Conservation (phyloP, 176 grass and related monocot genomes). For the Triticum urartu region DNA sequence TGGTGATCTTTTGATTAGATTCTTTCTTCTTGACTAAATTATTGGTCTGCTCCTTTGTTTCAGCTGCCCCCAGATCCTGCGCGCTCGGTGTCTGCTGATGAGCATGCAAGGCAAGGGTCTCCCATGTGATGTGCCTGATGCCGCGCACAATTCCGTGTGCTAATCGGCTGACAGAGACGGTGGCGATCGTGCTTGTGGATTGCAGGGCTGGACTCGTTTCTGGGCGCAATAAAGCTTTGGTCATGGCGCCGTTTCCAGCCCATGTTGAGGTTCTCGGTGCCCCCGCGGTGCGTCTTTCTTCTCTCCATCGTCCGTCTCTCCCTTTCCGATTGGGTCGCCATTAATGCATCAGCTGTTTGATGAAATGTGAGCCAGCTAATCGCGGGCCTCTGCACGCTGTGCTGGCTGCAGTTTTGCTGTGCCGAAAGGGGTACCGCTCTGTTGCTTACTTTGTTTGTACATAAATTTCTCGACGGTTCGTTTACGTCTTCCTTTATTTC, state of each 20-base stretch:
- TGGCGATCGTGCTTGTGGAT: neutral
- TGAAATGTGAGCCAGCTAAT: constrained; percentile 35
- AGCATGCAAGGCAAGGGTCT: constrained; percentile 11
- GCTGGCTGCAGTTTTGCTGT: neutral
- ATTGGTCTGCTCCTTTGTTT: neutral
- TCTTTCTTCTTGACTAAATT: neutral
- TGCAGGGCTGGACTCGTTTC: neutral
- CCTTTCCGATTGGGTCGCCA: neutral
- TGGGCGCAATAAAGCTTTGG: neutral
- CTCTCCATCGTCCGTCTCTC: neutral
- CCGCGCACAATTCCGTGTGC: neutral
- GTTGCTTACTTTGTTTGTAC: neutral
- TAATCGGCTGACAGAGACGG: neutral
- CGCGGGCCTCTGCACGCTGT: neutral
- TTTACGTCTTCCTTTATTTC: neutral
- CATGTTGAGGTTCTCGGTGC: neutral
- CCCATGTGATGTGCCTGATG: constrained; percentile 27
- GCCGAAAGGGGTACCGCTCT: neutral
- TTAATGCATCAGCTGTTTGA: constrained; percentile 22
- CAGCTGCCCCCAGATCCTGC: constrained; percentile 31
- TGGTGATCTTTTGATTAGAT: neutral
- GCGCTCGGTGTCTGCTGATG: constrained; percentile 19
- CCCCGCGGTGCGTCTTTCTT: neutral
- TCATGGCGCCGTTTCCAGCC: neutral
- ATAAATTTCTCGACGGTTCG: neutral